Percentiles rank a stretch among this genome's conserved stretches.
Conservation (phyloP, 2,329 filamentous ascomycete species). For the Dactylellina haptotyla region DNA sequence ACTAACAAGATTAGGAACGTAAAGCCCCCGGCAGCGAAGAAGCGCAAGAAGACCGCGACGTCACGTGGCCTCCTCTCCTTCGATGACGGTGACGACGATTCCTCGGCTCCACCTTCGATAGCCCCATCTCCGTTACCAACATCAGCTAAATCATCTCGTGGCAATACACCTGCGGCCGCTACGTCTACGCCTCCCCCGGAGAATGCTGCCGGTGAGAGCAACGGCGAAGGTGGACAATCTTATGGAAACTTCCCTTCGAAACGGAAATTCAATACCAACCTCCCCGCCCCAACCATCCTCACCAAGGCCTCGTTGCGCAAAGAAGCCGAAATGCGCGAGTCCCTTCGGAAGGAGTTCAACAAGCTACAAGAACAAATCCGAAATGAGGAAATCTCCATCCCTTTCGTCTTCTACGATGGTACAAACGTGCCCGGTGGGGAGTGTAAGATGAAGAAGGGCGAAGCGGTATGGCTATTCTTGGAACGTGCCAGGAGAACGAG, state of each 20-base stretch:
- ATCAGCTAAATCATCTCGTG: conserved; percentile 38
- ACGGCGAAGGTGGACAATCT: conserved; percentile 53
- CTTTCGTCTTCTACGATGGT: conserved; percentile 97
- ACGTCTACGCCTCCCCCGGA: conserved; percentile 36
- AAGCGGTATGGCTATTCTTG: conserved; percentile 90
- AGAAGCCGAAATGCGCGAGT: conserved; percentile 80
- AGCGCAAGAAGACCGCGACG: conserved; percentile 53
- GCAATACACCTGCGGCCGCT: conserved; percentile 28
- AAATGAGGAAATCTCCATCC: conserved; percentile 85
- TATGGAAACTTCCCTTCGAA: not conserved
- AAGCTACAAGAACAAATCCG: conserved; percentile 86
- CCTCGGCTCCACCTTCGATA: conserved; percentile 38
- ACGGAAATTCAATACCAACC: conserved; percentile 62
- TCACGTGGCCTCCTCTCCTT: conserved; percentile 50
- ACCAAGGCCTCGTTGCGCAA: conserved; percentile 80
- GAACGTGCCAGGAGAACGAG: conserved; percentile 72
- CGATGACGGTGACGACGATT: conserved; percentile 45
- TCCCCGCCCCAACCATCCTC: conserved; percentile 77
- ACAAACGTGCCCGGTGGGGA: conserved; percentile 81
- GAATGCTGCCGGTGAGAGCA: conserved; percentile 45
- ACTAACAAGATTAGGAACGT: conserved; percentile 54
- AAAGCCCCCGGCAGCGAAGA: conserved; percentile 53
- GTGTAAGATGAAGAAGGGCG: conserved; percentile 87
- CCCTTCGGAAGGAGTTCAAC: conserved; percentile 81
- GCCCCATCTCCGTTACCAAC: conserved; percentile 41